Evolutionary conservation across 148 eudicot species (phyloP).

Genomic region (Nepenthes mirabilis): DNA sequence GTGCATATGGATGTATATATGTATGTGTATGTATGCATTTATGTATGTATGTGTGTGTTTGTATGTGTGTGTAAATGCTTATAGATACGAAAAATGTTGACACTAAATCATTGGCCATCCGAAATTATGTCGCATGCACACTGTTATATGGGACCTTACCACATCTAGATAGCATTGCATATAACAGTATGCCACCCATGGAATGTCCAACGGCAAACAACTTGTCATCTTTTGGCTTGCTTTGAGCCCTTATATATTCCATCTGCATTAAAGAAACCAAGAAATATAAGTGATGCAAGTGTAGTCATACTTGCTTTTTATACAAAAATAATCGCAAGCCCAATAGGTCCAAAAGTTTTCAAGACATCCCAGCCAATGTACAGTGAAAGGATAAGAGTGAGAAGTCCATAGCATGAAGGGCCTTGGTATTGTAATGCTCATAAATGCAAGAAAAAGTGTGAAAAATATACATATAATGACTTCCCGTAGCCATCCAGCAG

Average conservation of each 20-base stretch:
- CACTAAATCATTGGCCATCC: not conserved
- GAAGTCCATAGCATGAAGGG: no score
- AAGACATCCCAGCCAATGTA: no score
- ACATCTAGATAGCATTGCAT: slow-evolving; percentile 70
- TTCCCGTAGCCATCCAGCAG: slow-evolving; percentile 14
- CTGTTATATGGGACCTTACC: slow-evolving; percentile 31
- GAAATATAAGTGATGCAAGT: not conserved
- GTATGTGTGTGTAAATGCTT: not conserved
- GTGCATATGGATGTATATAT: not conserved
- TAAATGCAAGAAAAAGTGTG: no score
- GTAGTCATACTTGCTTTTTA: not conserved
- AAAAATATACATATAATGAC: not conserved
- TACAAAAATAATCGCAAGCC: no score
- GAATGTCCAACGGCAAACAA: slow-evolving; percentile 97
- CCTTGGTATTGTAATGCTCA: not conserved
- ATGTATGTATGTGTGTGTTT: not conserved
- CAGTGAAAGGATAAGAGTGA: no score
- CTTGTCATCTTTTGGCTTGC: slow-evolving; percentile 73
- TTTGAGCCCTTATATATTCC: slow-evolving; percentile 69
- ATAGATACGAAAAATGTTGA: not conserved
- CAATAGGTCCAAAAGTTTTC: no score
- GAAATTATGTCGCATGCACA: not conserved
- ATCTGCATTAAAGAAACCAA: slow-evolving; percentile 32
- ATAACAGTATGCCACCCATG: slow-evolving; percentile 96
- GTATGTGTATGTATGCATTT: not conserved